Evolutionary conservation across 2,329 filamentous ascomycete species (phyloP), one percentile per base, ranked within the genome.

Genomic region (Calonectria crousiana): DNA sequence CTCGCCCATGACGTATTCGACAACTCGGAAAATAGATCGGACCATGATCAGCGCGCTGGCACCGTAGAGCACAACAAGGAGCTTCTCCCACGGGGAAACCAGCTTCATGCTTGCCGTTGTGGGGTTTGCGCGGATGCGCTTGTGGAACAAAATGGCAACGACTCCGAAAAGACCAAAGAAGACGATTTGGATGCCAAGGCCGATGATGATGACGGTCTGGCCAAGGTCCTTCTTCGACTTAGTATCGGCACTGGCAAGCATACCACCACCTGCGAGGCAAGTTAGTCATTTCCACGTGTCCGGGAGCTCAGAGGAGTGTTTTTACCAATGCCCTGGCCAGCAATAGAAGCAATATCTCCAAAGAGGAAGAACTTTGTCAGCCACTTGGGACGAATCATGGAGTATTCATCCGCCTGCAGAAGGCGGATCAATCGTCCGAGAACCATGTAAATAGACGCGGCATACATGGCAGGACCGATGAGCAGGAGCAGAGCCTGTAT

Each of bases 151-250:
- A 1, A 84, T 74, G 0, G 88, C 84, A 0, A 86, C 83, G 2
- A 86, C 64, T n/a, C 90, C 81, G 76, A 92, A 92, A 52, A 90
- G 81, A 4, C 84, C 83, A 70, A 92, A 91, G 70, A 88, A 86
- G n/a, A 89, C 52, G 16, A 92, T 84, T 76, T 92, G 90, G 4
- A 91, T 79, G 11, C 87, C 81, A 1, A 92, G 81, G 8, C 90
- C 90, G 2, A 77, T 86, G 16, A 91, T 81, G 20, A 91, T 87
- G 51, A 91, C 81, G 5, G 85, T 84, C 66, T 88, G 81, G 34
- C 87, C 87, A 0, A 79, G 77, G 16, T 75, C 51, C 16, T 68
- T 30, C 26, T 58, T 32, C 13, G 36, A 41, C 41, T 51, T 65
- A n/a, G 6, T 26, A 10, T 65, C 10, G 18, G 60, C 60, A 23